Evolutionary conservation across 2,329 filamentous ascomycete genomes (phyloP).

Genomic region (Verticillium zaregamsianum): DNA sequence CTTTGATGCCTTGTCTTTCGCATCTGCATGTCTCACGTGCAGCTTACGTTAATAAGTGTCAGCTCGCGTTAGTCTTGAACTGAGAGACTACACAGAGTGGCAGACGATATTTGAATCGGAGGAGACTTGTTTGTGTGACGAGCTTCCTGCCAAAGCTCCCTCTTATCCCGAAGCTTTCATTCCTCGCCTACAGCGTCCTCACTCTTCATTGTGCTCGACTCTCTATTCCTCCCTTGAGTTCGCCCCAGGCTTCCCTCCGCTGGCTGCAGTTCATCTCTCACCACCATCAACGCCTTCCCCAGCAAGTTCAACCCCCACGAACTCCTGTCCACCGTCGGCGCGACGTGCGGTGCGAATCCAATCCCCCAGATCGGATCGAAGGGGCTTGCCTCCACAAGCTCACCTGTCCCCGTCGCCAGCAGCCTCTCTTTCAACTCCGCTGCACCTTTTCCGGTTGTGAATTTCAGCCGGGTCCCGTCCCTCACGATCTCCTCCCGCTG

Average conservation of each 20-base stretch:
- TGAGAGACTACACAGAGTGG: too few relatives aligned
- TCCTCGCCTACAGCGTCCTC: neutral
- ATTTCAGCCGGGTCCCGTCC: constrained; percentile 56
- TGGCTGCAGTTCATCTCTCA: constrained; percentile 46
- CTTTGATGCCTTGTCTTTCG: neutral
- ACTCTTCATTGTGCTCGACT: neutral
- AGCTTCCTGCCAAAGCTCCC: too few relatives aligned
- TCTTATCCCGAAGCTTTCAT: neutral
- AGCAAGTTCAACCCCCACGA: constrained; percentile 63
- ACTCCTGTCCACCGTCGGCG: constrained; percentile 34
- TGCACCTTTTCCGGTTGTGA: constrained; percentile 40
- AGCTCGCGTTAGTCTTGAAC: too few relatives aligned
- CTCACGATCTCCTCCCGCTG: constrained; percentile 51
- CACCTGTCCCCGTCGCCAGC: constrained; percentile 52
- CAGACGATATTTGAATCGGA: too few relatives aligned
- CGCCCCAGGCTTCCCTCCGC: constrained; percentile 19
- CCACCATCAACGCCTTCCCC: constrained; percentile 58
- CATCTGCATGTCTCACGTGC: too few relatives aligned
- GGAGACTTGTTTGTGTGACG: too few relatives aligned
- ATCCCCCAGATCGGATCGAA: constrained; percentile 63
- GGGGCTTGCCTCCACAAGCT: constrained; percentile 60
- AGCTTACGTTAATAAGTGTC: neutral
- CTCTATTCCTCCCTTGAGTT: neutral
- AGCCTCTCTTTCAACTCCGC: constrained; percentile 41
- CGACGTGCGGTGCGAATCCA: constrained; percentile 50